Conservation (phyloP, 2,329 filamentous ascomycete genomes). For the Cercospora sojina region DNA sequence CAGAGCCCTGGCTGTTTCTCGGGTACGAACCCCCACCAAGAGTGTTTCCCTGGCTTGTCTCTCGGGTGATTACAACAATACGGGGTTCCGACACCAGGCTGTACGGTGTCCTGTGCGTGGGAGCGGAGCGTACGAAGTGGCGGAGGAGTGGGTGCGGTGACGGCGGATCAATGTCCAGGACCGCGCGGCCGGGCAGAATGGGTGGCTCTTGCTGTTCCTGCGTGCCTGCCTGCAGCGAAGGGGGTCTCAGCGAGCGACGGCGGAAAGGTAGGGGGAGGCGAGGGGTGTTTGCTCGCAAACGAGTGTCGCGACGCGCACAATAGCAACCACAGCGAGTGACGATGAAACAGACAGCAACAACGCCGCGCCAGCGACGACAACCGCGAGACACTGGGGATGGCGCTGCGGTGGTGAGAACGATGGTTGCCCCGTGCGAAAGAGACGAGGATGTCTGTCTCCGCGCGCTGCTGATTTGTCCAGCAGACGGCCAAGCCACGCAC, state of each 20-base stretch:
- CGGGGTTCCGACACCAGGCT: neutral
- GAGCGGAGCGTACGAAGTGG: neutral
- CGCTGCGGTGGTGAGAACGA: slow-evolving; percentile 1
- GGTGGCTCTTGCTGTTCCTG: neutral
- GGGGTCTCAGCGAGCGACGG: neutral
- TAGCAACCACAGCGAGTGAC: neutral
- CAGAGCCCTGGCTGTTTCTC: slow-evolving; percentile 13
- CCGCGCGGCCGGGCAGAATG: neutral
- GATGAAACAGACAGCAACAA: neutral
- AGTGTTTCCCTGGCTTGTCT: neutral
- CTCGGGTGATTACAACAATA: neutral
- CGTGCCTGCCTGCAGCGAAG: neutral
- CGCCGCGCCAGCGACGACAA: neutral
- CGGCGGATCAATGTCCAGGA: neutral
- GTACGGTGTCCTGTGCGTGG: neutral
- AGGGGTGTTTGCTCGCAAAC: neutral
- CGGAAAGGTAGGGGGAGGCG: neutral
- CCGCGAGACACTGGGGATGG: neutral
- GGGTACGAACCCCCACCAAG: neutral
- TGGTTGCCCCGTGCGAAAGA: slow-evolving; percentile 4
- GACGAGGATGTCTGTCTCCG: neutral
- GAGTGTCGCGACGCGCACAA: slow-evolving; percentile 4
- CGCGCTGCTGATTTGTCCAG: neutral
- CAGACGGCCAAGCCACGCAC: neutral
- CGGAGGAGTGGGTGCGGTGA: neutral